Conservation (phyloP, 176 grass and related monocot genomes). For the Stipa capillata region DNA sequence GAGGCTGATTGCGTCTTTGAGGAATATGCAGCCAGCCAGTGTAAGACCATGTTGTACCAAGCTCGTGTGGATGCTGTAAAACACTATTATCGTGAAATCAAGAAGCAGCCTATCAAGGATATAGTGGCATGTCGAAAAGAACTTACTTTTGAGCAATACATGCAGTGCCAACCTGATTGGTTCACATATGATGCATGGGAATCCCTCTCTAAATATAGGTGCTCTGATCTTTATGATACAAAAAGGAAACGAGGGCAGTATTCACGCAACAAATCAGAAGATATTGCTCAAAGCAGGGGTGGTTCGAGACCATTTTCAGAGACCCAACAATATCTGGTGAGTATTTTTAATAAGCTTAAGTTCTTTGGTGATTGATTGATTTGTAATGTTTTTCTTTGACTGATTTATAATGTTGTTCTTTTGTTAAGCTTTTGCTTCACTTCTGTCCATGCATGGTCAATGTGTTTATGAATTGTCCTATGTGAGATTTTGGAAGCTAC, state of each 20-base stretch:
- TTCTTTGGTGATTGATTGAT: too few species aligned
- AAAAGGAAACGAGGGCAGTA: background rate
- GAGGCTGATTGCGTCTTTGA: background rate
- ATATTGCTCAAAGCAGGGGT: background rate
- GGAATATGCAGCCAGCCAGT: background rate
- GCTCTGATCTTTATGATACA: too few species aligned
- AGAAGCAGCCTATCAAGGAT: background rate
- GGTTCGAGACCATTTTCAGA: background rate
- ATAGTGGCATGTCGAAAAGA: background rate
- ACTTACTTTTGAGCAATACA: background rate
- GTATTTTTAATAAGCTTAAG: too few species aligned
- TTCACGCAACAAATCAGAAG: background rate
- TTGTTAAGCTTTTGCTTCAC: too few species aligned
- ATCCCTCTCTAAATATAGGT: background rate
- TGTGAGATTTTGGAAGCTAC: too few species aligned
- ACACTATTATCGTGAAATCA: background rate
- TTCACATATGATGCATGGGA: background rate
- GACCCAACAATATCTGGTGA: background rate
- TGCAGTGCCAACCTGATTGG: background rate
- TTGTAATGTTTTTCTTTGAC: too few species aligned
- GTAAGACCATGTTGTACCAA: background rate
- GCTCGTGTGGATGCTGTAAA: background rate
- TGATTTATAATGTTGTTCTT: too few species aligned
- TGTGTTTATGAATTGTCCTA: too few species aligned
- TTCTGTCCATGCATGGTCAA: too few species aligned